Conservation (phyloP, 352 stramenopile genomes). For the Halophytophthora polymorphica region DNA sequence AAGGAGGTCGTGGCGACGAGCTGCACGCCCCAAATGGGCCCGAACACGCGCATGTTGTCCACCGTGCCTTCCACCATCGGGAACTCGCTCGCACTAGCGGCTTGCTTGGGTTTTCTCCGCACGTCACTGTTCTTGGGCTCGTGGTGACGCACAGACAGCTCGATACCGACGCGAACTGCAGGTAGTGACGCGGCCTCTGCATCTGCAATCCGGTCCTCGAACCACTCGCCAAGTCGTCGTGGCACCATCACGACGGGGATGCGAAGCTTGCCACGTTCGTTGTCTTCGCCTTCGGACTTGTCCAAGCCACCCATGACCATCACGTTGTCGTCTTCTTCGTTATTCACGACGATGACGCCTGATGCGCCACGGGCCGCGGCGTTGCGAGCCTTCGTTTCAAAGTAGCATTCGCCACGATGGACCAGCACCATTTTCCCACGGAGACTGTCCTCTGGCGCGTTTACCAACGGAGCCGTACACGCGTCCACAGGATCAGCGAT, state of each 20-base stretch:
- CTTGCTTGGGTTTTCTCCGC: conserved; percentile 10
- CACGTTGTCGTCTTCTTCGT: conserved; percentile 56
- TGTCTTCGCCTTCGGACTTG: conserved; percentile 14
- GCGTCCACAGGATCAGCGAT: conserved; percentile 53
- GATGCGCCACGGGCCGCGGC: conserved; percentile 37
- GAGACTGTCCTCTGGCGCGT: conserved; percentile 22
- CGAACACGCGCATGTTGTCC: conserved; percentile 44
- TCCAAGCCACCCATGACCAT: conserved; percentile 75
- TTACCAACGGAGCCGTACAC: conserved; percentile 34
- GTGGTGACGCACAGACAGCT: conserved; percentile 37
- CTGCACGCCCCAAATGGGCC: conserved; percentile 57
- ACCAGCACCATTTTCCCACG: conserved; percentile 51
- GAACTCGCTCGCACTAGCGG: conserved; percentile 19
- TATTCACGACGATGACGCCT: conserved; percentile 66
- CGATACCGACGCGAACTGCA: conserved; percentile 31
- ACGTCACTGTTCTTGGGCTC: conserved; percentile 8
- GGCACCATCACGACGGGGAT: conserved; percentile 69
- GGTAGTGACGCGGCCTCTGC: conserved; percentile 13
- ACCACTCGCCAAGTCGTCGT: conserved; percentile 57
- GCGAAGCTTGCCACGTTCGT: conserved; percentile 9
- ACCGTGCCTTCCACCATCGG: conserved; percentile 42
- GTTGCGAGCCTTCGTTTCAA: conserved; percentile 71
- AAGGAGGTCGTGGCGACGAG: conserved; percentile 18
- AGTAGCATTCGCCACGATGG: conserved; percentile 60
- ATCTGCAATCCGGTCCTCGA: conserved; percentile 25